Conservation (phyloP, 352 stramenopile species). For the Phytophthora nicotianae region DNA sequence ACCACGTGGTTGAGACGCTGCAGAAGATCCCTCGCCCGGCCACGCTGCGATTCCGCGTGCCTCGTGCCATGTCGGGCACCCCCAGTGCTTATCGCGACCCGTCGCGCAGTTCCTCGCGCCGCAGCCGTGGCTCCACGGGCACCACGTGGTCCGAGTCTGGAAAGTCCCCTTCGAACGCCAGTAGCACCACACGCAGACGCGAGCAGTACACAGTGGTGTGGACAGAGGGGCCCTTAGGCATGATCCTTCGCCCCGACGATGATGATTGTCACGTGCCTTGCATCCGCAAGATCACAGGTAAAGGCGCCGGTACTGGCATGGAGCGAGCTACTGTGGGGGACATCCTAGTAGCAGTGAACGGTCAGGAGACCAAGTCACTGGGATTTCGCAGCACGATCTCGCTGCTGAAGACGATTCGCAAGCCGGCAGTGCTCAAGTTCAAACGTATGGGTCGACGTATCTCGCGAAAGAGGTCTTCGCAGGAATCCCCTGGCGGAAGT, state of each 20-base stretch:
- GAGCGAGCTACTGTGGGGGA: slow-evolving; percentile 80
- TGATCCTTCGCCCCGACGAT: slow-evolving; percentile 88
- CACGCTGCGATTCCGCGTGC: slow-evolving; percentile 84
- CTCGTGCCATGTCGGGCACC: slow-evolving; percentile 45
- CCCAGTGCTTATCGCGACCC: slow-evolving; percentile 34
- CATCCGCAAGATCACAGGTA: slow-evolving; percentile 88
- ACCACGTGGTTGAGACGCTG: slow-evolving; percentile 81
- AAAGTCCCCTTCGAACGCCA: slow-evolving; percentile 31
- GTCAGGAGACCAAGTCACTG: slow-evolving; percentile 83
- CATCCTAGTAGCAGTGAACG: slow-evolving; percentile 84
- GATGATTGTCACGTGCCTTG: slow-evolving; percentile 88
- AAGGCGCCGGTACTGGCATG: slow-evolving; percentile 85
- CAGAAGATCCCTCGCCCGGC: slow-evolving; percentile 84
- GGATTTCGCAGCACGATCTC: slow-evolving; percentile 87
- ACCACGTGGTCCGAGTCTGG: slow-evolving; percentile 50
- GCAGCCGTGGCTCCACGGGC: slow-evolving; percentile 45
- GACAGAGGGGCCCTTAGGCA: slow-evolving; percentile 82
- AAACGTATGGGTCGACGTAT: slow-evolving; percentile 84
- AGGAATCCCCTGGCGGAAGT: slow-evolving; percentile 37
- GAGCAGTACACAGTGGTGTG: slow-evolving; percentile 90
- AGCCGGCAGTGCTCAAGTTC: slow-evolving; percentile 88
- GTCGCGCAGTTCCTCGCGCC: slow-evolving; percentile 36
- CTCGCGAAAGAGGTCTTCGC: slow-evolving; percentile 58
- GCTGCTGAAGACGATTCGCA: slow-evolving; percentile 85
- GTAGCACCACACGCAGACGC: slow-evolving; percentile 41